Conservation (phyloP, 2,329 filamentous ascomycete species). For the Ceratocystis cubensis region DNA sequence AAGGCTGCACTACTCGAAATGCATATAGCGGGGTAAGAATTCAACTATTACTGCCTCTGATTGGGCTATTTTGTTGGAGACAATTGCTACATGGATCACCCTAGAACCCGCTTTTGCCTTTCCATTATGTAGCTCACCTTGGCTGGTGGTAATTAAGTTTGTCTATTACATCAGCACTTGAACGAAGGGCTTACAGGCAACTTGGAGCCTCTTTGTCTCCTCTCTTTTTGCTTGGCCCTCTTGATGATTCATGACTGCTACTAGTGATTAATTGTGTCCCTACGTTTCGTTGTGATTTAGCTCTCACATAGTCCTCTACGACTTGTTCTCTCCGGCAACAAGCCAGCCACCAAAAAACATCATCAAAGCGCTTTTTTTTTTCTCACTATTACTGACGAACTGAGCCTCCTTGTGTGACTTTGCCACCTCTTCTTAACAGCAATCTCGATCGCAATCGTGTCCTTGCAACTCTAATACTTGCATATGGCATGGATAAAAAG, state of each 20-base stretch:
- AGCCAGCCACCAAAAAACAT: not conserved
- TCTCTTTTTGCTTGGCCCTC: not conserved
- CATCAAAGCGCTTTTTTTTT: not conserved
- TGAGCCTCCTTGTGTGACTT: not conserved
- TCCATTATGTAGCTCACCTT: conserved; percentile 2
- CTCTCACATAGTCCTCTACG: no score
- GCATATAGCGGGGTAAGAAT: not conserved
- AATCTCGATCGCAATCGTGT: not conserved
- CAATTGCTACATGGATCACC: not conserved
- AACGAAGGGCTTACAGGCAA: not conserved
- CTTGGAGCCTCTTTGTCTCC: not conserved
- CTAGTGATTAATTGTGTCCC: no score
- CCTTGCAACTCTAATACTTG: not conserved
- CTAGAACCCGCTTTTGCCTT: not conserved
- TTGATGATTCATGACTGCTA: not conserved
- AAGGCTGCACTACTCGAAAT: not conserved
- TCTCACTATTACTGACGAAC: not conserved
- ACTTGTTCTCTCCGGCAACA: not conserved
- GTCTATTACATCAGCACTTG: not conserved
- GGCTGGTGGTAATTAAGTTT: not conserved
- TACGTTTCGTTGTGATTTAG: no score
- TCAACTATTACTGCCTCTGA: not conserved
- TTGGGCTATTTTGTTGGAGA: not conserved
- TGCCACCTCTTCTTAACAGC: not conserved
- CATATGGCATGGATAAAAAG: not conserved